A percentile compares a stretch with the other conserved stretches of the same genome.
These are phyloP conservation scores for Sarocladium brachiariae DNA, from an alignment of 2,329 filamentous ascomycete species.

Conservation along the genomic window DNA sequence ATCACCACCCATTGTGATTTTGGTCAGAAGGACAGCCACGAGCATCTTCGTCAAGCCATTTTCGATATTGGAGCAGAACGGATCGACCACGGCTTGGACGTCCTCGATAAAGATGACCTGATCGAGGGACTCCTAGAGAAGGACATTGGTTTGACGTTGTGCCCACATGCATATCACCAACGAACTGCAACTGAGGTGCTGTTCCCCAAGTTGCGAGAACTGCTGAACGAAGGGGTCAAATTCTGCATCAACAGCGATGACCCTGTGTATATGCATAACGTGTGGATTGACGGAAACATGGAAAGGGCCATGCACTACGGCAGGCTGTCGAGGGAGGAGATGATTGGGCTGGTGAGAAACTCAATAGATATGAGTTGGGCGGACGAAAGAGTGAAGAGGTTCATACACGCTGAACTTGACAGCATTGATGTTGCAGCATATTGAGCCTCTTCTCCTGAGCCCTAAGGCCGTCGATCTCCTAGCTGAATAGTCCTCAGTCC, in stretches of 20 bases:
- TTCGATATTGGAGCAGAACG: slow-evolving; percentile 53
- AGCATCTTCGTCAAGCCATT: slow-evolving; percentile 53
- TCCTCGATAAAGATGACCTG: slow-evolving; percentile 51
- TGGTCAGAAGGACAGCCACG: slow-evolving; percentile 39
- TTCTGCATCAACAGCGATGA: slow-evolving; percentile 69
- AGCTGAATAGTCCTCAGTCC: neutral
- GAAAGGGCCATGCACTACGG: slow-evolving; percentile 6
- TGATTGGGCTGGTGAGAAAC: slow-evolving; percentile 33
- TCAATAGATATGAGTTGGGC: slow-evolving; percentile 42
- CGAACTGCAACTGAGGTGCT: slow-evolving; percentile 32
- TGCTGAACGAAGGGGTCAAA: slow-evolving; percentile 54
- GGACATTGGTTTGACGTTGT: slow-evolving; percentile 58
- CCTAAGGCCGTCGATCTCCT: neutral
- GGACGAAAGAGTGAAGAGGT: slow-evolving; percentile 26
- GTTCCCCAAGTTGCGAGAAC: slow-evolving; percentile 39
- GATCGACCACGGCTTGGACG: slow-evolving; percentile 67
- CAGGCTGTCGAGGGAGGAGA: slow-evolving; percentile 31
- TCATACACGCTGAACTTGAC: slow-evolving; percentile 7
- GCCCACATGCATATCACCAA: slow-evolving; percentile 37
- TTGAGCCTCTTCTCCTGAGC: neutral
- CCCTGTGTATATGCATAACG: slow-evolving; percentile 51
- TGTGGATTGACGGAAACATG: slow-evolving; percentile 19
- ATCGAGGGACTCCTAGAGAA: slow-evolving; percentile 48
- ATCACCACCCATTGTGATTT: slow-evolving; percentile 46
- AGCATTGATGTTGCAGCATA: slow-evolving; percentile 2